Conservation (phyloP, 2,329 filamentous ascomycete genomes). For the Diaporthe sp. region DNA sequence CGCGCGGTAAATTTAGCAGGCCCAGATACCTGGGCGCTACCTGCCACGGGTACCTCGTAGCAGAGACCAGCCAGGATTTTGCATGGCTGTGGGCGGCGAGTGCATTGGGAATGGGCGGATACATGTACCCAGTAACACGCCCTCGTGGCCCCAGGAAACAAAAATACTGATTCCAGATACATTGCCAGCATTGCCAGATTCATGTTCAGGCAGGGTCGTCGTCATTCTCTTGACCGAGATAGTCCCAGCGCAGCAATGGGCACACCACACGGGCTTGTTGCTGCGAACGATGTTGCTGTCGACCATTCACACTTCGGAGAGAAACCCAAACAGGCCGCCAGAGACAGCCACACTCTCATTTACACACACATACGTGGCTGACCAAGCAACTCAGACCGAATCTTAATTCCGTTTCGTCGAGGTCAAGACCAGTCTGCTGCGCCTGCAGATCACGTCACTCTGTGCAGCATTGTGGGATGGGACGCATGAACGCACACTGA, state of each 20-base stretch:
- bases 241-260: not conserved
- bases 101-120: constrained; percentile 5
- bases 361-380: not conserved
- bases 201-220: not conserved
- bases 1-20: constrained; percentile 14
- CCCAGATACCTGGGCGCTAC: not conserved
- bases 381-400: constrained; percentile 13
- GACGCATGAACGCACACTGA: not conserved
- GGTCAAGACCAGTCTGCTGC: constrained; percentile 16
- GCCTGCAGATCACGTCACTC: constrained; percentile 19
- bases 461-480: not conserved
- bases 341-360: not conserved
- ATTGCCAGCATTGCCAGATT: constrained; percentile 14
- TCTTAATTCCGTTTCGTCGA: constrained; percentile 16
- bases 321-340: constrained; percentile 4
- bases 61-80: not conserved
- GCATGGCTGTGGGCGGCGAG: not conserved
- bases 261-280: not conserved
- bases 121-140: constrained; percentile 14
- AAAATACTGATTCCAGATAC: constrained; percentile 24
- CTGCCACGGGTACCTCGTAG: not conserved
- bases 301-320: not conserved
- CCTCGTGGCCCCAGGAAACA: constrained; percentile 10
- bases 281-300: constrained; percentile 6
- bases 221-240: not conserved